Evolutionary conservation across 768 basidiomycete species (phyloP).

Genomic region (Pleurotus tuoliensis): DNA sequence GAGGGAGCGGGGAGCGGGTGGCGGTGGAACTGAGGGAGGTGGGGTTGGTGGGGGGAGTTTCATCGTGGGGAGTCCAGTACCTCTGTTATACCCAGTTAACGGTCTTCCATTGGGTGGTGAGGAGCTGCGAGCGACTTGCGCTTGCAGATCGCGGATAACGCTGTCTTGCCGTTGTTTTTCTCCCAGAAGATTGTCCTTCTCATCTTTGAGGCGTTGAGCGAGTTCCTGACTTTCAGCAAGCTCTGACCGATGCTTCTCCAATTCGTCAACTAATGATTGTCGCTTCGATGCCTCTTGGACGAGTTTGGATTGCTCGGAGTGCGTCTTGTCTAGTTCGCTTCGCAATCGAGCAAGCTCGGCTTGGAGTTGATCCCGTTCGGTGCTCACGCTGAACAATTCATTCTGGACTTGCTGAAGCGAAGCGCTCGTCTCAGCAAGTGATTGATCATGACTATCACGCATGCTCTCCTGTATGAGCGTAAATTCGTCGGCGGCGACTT

Average conservation of each 20-base stretch:
- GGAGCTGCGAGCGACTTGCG: constrained; percentile 60
- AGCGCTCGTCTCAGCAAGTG: constrained; percentile 46
- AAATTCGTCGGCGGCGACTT: constrained; percentile 48
- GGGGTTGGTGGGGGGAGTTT: constrained; percentile 88
- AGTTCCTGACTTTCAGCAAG: constrained; percentile 76
- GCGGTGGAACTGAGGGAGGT: constrained; percentile 83
- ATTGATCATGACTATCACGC: constrained; percentile 38
- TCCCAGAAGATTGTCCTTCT: constrained; percentile 70
- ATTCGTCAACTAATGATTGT: constrained; percentile 67
- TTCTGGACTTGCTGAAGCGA: constrained; percentile 45
- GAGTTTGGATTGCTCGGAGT: constrained; percentile 56
- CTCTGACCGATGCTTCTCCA: constrained; percentile 73
- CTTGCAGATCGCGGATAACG: constrained; percentile 75
- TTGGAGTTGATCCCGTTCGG: constrained; percentile 40
- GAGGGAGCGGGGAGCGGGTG: constrained; percentile 61
- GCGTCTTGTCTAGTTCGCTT: constrained; percentile 56
- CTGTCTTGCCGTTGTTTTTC: constrained; percentile 69
- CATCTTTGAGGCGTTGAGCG: constrained; percentile 75
- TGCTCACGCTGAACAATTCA: constrained; percentile 42
- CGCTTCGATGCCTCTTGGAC: constrained; percentile 71
- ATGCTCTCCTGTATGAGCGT: constrained; percentile 40
- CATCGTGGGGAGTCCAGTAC: constrained; percentile 56
- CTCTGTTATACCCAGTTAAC: constrained; percentile 52
- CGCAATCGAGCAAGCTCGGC: constrained; percentile 48
- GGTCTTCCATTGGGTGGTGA: constrained; percentile 53